phyloP scores from a whole-genome alignment of 192 early-diverging fungal species.

The Coemansia sp. region DNA sequence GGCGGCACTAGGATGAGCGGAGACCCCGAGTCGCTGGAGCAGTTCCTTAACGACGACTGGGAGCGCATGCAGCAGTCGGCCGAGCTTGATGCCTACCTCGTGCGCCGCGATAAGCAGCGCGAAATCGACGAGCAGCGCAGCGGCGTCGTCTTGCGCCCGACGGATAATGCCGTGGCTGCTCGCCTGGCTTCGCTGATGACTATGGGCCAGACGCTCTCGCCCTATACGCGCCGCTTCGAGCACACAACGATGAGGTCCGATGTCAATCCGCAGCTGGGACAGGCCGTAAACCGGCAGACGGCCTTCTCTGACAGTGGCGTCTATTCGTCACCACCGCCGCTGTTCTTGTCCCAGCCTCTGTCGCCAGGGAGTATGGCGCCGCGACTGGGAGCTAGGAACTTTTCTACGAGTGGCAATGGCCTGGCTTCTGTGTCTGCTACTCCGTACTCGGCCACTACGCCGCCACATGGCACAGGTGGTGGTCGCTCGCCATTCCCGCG shows the following conservation, averaged over 20 bases:
- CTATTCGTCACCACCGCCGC: conserved; percentile 2
- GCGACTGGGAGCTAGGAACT: conserved; percentile 8
- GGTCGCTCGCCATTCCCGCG: conserved; percentile 46
- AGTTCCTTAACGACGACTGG: conserved; percentile 48
- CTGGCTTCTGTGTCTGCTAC: conserved; percentile 8
- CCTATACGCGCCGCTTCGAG: conserved; percentile 73
- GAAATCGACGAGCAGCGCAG: conserved; percentile 25
- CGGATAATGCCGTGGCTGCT: conserved; percentile 78
- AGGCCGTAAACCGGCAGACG: conserved; percentile 8
- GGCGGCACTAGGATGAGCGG: conserved; percentile 26
- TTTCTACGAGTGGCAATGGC: conserved; percentile 8
- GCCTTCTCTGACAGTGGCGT: conserved; percentile 9
- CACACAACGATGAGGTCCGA: conserved; percentile 78
- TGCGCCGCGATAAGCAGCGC: conserved; percentile 11
- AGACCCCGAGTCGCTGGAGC: conserved; percentile 36
- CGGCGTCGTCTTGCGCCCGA: conserved; percentile 65
- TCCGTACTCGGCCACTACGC: conserved; percentile 27
- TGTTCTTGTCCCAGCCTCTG: conserved; percentile 15
- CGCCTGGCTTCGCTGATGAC: conserved; percentile 82
- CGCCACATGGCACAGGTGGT: conserved; percentile 28
- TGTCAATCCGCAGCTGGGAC: conserved; percentile 28
- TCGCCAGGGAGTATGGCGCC: conserved; percentile 15
- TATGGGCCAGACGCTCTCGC: conserved; percentile 85
- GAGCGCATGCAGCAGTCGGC: conserved; percentile 42
- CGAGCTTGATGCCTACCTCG: conserved; percentile 19